Conservation (phyloP, 208 protist genomes). For the Leishmania guyanensis region DNA sequence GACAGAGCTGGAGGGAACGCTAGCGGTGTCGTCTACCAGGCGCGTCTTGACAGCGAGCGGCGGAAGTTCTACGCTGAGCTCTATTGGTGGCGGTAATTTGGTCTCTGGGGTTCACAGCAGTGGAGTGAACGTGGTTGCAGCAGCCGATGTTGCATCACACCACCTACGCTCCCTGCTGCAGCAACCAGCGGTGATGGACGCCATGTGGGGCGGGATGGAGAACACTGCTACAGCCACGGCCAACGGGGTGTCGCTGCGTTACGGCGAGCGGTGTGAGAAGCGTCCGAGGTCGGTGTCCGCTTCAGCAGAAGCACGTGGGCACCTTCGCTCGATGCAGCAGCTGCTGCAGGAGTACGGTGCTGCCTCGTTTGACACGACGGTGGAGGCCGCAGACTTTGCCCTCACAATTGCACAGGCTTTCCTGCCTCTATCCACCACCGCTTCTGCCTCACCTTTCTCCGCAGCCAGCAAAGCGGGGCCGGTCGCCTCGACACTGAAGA, state of each 20-base stretch:
- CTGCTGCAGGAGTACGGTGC: constrained; percentile 44
- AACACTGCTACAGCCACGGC: not conserved
- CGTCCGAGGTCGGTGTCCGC: not conserved
- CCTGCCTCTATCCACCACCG: constrained; percentile 34
- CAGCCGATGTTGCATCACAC: constrained; percentile 27
- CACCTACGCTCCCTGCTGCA: constrained; percentile 19
- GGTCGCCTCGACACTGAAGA: not conserved
- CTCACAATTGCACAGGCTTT: constrained; percentile 56
- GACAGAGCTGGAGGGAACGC: constrained; percentile 62
- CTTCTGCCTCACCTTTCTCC: not conserved
- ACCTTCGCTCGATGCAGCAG: constrained; percentile 24
- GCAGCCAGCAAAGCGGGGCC: not conserved
- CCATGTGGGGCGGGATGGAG: constrained; percentile 29
- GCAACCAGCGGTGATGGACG: constrained; percentile 23
- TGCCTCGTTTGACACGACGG: constrained; percentile 54
- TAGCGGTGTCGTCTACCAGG: constrained; percentile 60
- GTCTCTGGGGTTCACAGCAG: not conserved
- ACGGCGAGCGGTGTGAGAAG: constrained; percentile 9
- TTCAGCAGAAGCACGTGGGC: constrained; percentile 1
- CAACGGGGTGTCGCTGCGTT: not conserved
- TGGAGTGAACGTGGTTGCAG: constrained; percentile 10
- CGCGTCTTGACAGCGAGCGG: constrained; percentile 38
- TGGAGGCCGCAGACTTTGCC: constrained; percentile 61
- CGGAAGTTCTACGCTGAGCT: not conserved
- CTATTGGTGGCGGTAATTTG: not conserved